Evolutionary conservation across 108 stramenopile species (phyloP), one percentile per base, ranked within the genome.

Genomic region (Nitzschia sp.): DNA sequence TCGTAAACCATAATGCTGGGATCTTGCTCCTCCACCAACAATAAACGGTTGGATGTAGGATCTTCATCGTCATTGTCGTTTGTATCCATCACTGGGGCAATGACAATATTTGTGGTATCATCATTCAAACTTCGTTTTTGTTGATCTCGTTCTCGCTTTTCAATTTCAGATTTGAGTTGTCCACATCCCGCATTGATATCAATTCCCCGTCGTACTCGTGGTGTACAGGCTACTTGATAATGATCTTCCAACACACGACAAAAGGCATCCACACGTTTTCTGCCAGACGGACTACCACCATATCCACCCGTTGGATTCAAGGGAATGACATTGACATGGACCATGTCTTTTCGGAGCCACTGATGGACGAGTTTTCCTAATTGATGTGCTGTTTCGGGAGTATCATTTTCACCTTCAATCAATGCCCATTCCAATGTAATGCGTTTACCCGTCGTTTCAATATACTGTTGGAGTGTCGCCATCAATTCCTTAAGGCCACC

Each of bases 131-230:
- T 30, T 23, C 33, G 25, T 78, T 74, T 55, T 84, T 61, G 27
- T 64, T 85, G 86, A 21, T 82, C 47, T 8, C 21, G 49, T 51
- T 23, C 18, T 51, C 49, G 49, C 21, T 83, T 85, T 26, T 77
- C 77, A 46, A 94, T 79, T 25, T 90, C 80, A 21, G 85, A 64
- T 13, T 75, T 98, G 47, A 98, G 86, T 70, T 98, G 98, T 6
- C 98, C 98, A 83, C 98, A 98, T 26, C 98, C 98, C 33, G 98
- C 98, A 71, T 97, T 86, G 64, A 98, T 97, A 81, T 98, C 98
- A 67, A 98, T 97, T 17, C 98, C 98, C n/a, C 98, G 77, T 58
- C 98, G 85, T 59, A 97, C 95, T 38, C 97, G 81, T 3, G 89
- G 86, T n/a, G 96, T 96, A 30, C 86, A 82, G 34, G 79, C 53